Base-by-base conservation (phyloP, 2,329 filamentous ascomycete genomes). In the Colletotrichum cereale region DNA sequence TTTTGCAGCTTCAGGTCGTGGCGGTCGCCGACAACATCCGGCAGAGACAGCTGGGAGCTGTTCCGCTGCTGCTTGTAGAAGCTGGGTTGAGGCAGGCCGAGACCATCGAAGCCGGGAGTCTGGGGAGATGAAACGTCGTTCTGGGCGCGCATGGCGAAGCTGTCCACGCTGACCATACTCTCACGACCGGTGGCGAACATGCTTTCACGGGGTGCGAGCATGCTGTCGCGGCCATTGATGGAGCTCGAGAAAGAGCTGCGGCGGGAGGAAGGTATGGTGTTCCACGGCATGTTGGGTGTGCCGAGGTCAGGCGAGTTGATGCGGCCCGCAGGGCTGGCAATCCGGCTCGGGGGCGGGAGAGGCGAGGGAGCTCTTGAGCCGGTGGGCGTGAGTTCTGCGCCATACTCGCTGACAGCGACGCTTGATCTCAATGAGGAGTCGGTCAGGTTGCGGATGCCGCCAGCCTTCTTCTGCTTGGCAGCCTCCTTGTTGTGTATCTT, bases 1-100 rank as follows among this genome's bases (percentile, higher is more conserved):
- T 91, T 89, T 76, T 92, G 90, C 21, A 91, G 84, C 72, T 88
- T 86, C 76, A 87, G 90, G 75, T 90, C 86, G 64, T 86, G 87
- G 76, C 90, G 89, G 69, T 88, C 88, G 24, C 89, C 88, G 34
- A 91, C 84, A 38, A 92, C 85, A 3, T 84, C 84, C 64, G 89
- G 83, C 5, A 90, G 82, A 36, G 87, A 89, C 34, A 91, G 82
- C 3, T 82, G 81, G 2, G 85, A 87, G 55, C 81, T 79, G 71
- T 80, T 82, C 72, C 80, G 82, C 47, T 83, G 77, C 44, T 79
- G 77, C 55, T 71, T 74, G 65, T 71, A 71, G 68, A 71, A 71
- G 26, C 68, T 71, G 18, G 68, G 68, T 16, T 71, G 68, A 31
- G 68, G 68, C 21, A 71, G 68, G 2, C 64, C 68, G 16, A 71